phyloP scores from a whole-genome alignment of 164 flowering plant species.

The Vitis riparia region DNA sequence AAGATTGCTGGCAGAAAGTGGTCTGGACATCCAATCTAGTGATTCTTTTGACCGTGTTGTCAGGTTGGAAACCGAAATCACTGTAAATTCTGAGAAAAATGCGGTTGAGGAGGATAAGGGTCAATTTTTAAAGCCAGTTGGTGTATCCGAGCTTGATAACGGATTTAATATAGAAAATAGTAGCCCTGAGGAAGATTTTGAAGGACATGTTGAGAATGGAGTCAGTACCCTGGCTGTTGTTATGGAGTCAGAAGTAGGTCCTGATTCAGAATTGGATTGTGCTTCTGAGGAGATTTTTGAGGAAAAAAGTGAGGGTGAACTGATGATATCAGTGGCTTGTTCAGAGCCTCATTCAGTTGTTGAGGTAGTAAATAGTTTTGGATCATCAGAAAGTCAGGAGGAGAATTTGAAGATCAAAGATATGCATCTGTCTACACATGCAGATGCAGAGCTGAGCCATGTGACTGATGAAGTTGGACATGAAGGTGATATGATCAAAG shows the following conservation, averaged over 20 bases:
- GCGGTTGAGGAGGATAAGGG: neutral
- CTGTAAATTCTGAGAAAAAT: too few relatives aligned
- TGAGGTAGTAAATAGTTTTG: constrained; percentile 4
- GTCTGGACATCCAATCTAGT: too few relatives aligned
- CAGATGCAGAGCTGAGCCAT: neutral
- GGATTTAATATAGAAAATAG: constrained; percentile 4
- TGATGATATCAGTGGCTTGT: neutral
- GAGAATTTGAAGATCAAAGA: neutral
- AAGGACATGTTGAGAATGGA: neutral
- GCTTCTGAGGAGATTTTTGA: neutral
- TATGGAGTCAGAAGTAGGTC: neutral
- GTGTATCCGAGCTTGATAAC: neutral
- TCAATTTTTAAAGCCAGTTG: neutral
- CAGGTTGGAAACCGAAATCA: too few relatives aligned
- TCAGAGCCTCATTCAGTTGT: neutral
- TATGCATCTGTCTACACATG: neutral
- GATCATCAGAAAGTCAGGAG: neutral
- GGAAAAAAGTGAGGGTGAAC: constrained; percentile 4
- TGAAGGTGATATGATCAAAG: constrained; percentile 1
- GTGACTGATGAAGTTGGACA: neutral
- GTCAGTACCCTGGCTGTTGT: neutral
- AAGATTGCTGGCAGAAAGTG: too few relatives aligned
- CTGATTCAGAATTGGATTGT: neutral
- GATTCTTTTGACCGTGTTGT: too few relatives aligned
- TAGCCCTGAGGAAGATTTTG: constrained; percentile 5